Conservation (phyloP, 192 early-diverging fungal species). For the Linnemannia hyalina region DNA sequence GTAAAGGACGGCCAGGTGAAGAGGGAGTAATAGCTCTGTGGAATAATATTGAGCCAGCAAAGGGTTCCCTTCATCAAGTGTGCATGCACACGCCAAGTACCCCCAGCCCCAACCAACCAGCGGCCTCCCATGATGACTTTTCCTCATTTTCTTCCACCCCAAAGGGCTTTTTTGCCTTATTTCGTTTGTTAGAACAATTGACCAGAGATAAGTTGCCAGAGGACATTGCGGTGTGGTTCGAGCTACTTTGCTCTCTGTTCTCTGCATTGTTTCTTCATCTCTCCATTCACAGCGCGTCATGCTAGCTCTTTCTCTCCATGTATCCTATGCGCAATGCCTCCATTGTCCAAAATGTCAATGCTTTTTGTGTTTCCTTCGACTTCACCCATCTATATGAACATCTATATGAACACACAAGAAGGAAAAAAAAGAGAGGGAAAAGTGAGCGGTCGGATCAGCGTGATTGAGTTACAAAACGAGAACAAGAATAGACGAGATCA, state of each 20-base stretch:
- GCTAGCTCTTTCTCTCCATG: background rate
- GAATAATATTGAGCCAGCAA: background rate
- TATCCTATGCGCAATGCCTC: background rate
- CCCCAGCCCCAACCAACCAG: conserved; percentile 4
- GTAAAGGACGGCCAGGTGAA: background rate
- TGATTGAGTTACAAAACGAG: background rate
- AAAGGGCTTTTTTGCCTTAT: background rate
- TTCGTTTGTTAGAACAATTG: background rate
- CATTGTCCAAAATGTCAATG: background rate
- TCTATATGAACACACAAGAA: no score
- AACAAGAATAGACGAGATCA: background rate
- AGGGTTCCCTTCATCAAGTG: background rate
- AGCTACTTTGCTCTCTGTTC: background rate
- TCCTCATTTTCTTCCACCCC: background rate
- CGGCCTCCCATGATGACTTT: background rate
- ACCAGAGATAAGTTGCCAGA: background rate
- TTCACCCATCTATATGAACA: no score
- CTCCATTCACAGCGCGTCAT: background rate
- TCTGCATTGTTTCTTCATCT: background rate
- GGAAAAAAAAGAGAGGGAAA: background rate
- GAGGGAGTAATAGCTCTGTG: background rate
- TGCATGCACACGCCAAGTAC: background rate
- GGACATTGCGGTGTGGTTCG: background rate
- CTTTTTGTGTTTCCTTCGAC: background rate
- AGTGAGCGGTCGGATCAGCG: background rate